Evolutionary conservation across 2,329 filamentous ascomycete species (phyloP).

Genomic region (Beauveria brongniartii): DNA sequence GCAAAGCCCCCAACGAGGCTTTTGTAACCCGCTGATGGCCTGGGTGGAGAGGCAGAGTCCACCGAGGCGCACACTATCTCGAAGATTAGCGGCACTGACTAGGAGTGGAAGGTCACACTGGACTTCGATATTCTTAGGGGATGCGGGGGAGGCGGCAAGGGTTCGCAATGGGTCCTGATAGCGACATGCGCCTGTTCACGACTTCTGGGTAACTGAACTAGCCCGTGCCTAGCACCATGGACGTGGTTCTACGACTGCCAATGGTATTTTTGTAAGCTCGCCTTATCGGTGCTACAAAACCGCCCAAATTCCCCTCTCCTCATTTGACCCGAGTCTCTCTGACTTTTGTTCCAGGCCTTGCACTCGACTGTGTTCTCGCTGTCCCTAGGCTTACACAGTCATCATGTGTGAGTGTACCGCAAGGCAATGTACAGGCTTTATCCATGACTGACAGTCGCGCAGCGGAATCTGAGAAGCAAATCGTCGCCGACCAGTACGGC

Average conservation of each 20-base stretch:
- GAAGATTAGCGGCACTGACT: conserved; percentile 1
- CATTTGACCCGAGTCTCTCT: background rate
- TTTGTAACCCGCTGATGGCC: background rate
- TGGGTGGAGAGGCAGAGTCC: background rate
- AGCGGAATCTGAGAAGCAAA: conserved; percentile 1
- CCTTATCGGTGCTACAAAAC: conserved; percentile 6
- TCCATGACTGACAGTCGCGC: background rate
- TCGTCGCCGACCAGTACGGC: background rate
- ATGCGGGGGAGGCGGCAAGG: conserved; percentile 10
- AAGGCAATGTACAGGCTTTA: background rate
- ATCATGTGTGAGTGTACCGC: conserved; percentile 1
- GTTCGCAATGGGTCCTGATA: background rate
- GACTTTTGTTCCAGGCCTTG: background rate
- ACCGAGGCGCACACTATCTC: conserved; percentile 1
- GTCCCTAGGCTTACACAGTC: background rate
- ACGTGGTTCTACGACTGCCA: background rate
- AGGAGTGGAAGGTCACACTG: background rate
- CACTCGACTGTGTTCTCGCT: background rate
- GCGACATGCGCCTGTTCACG: background rate
- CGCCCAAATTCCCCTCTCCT: background rate
- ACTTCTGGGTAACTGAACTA: background rate
- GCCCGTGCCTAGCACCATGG: background rate
- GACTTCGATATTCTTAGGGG: background rate
- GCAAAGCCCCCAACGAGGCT: background rate
- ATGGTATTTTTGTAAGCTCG: background rate